Evolutionary conservation across 129 eudicot genomes (phyloP).

Genomic region (Centella asiatica): DNA sequence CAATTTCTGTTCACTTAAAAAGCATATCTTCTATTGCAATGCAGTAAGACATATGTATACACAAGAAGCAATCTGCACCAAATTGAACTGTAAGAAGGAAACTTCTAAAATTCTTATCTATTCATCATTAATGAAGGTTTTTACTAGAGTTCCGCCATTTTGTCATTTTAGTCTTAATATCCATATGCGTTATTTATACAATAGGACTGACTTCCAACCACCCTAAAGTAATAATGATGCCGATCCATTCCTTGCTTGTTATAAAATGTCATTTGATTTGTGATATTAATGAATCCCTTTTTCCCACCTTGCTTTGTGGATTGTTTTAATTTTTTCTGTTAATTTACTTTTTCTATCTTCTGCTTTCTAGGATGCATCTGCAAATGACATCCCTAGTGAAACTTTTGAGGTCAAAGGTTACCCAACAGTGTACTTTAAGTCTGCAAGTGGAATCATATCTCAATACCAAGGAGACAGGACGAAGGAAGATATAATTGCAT

Average conservation of each 20-base stretch:
- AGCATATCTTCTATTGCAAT: no score
- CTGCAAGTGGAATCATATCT: conserved; percentile 60
- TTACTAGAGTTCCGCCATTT: neutral
- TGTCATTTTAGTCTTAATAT: no score
- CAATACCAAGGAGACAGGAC: conserved; percentile 60
- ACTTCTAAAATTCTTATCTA: neutral
- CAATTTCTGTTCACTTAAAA: no score
- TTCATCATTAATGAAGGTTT: neutral
- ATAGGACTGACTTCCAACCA: no score
- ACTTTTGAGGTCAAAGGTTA: conserved; percentile 68
- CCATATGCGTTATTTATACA: no score
- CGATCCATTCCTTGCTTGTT: no score
- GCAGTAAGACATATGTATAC: neutral
- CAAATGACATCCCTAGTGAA: conserved; percentile 61
- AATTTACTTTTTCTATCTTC: neutral
- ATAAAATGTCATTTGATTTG: neutral
- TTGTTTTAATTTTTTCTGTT: neutral
- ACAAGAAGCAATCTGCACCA: neutral
- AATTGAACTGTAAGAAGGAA: neutral
- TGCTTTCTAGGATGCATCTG: conserved; percentile 69
- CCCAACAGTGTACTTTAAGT: conserved; percentile 79
- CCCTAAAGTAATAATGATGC: no score
- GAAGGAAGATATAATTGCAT: conserved; percentile 61
- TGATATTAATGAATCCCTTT: neutral
- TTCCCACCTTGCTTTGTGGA: neutral